A percentile compares a stretch with the other conserved stretches of the same genome.
phyloP scores from a whole-genome alignment of 257 asterid species.

The Pogostemon cablin region DNA sequence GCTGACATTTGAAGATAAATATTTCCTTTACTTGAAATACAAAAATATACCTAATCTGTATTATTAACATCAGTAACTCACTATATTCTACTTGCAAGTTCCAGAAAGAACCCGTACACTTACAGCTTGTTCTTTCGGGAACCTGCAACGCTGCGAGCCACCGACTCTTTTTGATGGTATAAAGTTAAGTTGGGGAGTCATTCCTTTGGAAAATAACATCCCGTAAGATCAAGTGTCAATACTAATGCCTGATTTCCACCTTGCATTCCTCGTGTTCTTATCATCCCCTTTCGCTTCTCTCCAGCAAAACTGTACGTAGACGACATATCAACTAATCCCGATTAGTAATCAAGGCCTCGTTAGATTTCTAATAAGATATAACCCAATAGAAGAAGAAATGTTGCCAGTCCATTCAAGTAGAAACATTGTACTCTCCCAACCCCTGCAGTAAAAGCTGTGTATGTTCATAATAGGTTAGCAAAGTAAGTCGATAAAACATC shows the following conservation, averaged over 20 bases:
- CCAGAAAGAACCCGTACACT: constrained; percentile 63
- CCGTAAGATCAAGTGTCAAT: constrained; percentile 36
- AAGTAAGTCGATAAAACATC: neutral
- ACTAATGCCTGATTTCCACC: constrained; percentile 45
- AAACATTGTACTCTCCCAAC: constrained; percentile 40
- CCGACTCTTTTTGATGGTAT: constrained; percentile 25
- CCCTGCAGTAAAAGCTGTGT: constrained; percentile 44
- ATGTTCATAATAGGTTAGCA: constrained; percentile 24
- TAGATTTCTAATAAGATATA: constrained; percentile 28
- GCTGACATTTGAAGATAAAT: constrained; percentile 12
- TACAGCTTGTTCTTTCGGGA: constrained; percentile 70
- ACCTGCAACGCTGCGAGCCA: constrained; percentile 48
- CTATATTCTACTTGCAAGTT: constrained; percentile 44
- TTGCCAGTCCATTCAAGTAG: constrained; percentile 38
- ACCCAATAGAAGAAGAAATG: constrained; percentile 38
- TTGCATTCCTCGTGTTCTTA: constrained; percentile 37
- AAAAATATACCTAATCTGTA: neutral
- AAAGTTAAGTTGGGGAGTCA: constrained; percentile 31
- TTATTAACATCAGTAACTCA: constrained; percentile 27
- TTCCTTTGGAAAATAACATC: constrained; percentile 52
- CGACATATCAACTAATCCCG: neutral
- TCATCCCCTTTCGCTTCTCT: constrained; percentile 30
- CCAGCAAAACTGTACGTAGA: constrained; percentile 37
- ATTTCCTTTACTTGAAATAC: constrained; percentile 27
- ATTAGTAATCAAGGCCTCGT: neutral